Conservation (phyloP, 83 land plant species). For the Thuja plicata region DNA sequence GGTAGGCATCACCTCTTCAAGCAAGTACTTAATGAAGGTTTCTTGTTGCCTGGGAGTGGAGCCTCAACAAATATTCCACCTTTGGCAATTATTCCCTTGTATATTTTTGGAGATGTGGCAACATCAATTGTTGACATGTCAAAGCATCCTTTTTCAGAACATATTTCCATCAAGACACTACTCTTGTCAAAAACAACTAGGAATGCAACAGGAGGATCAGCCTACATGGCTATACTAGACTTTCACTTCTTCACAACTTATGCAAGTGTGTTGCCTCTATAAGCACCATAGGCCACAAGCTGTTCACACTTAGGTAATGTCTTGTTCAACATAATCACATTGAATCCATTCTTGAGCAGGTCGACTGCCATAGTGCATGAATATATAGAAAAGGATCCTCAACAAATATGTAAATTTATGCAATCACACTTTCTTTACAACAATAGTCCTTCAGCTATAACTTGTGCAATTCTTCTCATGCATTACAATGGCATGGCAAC, state of each 20-base stretch:
- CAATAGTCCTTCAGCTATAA: too few relatives aligned
- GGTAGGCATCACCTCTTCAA: conserved; percentile 67
- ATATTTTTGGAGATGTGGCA: conserved; percentile 65
- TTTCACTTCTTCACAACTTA: conserved; percentile 77
- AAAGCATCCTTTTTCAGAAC: conserved; percentile 74
- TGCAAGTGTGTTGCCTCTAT: conserved; percentile 81
- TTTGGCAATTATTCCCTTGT: conserved; percentile 70
- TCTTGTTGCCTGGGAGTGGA: conserved; percentile 95
- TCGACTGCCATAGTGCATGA: conserved; percentile 54
- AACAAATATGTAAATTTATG: too few relatives aligned
- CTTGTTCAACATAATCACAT: conserved; percentile 90
- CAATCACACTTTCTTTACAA: too few relatives aligned
- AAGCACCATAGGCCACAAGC: conserved; percentile 74
- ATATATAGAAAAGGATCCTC: too few relatives aligned
- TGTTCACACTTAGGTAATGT: conserved; percentile 84
- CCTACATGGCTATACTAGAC: conserved; percentile 80
- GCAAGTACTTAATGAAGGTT: conserved; percentile 91
- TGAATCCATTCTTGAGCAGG: conserved; percentile 70
- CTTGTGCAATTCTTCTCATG: too few relatives aligned
- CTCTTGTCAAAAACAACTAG: conserved; percentile 84
- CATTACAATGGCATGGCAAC: too few relatives aligned
- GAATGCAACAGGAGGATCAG: conserved; percentile 90
- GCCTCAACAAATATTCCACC: conserved; percentile 90
- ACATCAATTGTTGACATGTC: conserved; percentile 97
- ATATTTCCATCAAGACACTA: conserved; percentile 82